Evolutionary conservation across 345 rosid species (phyloP).

Genomic region (Gossypium rotundifolium): DNA sequence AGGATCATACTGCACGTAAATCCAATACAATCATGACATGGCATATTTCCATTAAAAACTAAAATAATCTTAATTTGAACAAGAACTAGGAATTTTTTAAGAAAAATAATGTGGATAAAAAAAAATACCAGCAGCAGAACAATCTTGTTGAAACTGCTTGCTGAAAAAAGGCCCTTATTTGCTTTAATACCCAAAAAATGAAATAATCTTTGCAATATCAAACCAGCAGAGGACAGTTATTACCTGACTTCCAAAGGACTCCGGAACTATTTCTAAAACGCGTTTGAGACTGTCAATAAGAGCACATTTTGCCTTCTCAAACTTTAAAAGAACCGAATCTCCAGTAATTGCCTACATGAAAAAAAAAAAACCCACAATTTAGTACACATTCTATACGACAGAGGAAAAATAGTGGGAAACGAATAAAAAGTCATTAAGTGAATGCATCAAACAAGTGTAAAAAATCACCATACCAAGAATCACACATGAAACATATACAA

Average conservation of each 20-base stretch:
- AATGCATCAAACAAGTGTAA: background rate
- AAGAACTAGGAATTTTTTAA: background rate
- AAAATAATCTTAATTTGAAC: background rate
- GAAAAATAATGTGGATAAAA: background rate
- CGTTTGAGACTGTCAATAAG: conserved; percentile 80
- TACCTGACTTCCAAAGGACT: conserved; percentile 84
- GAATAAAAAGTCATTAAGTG: background rate
- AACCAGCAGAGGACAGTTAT: background rate
- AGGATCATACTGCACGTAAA: background rate
- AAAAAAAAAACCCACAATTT: conserved; percentile 5
- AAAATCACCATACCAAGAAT: background rate
- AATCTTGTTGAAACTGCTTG: background rate
- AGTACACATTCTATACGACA: background rate
- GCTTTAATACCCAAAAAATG: background rate
- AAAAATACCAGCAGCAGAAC: background rate
- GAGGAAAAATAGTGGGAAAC: background rate
- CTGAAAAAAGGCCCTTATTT: background rate
- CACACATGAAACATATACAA: background rate
- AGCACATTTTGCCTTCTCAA: conserved; percentile 68
- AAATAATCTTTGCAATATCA: background rate
- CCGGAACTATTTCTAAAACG: conserved; percentile 90
- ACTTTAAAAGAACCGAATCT: conserved; percentile 80
- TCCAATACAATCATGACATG: background rate
- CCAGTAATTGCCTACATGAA: conserved; percentile 83
- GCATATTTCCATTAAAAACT: background rate